Evolutionary conservation across 176 grass and related monocot species (phyloP).

Genomic region (Tillandsia fasciculata): DNA sequence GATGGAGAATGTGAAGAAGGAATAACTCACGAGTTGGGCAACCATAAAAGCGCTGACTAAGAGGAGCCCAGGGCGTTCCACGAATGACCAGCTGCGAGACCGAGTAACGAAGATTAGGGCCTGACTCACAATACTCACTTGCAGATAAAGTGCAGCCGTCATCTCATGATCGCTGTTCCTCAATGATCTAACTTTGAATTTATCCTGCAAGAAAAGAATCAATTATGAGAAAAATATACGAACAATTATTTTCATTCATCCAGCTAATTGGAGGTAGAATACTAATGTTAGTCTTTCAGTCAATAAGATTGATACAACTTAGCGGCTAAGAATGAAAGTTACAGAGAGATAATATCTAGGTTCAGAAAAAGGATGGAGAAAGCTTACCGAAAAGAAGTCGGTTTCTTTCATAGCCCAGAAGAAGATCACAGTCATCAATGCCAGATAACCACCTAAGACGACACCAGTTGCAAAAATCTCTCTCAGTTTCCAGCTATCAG

Average conservation of each 20-base stretch:
- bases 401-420: conserved; percentile 3
- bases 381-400: background rate
- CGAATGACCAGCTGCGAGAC: background rate
- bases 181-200: background rate
- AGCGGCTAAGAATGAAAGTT: background rate
- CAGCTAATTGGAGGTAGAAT: too few species aligned
- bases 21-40: background rate
- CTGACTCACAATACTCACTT: conserved; percentile 1
- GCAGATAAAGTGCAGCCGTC: background rate
- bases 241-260: background rate
- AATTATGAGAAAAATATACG: background rate
- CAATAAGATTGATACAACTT: background rate
- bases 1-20: background rate
- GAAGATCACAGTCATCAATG: conserved; percentile 1
- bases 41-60: background rate
- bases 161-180: background rate
- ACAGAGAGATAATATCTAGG: background rate
- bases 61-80: conserved; percentile 1
- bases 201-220: background rate
- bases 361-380: background rate
- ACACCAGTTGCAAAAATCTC: background rate
- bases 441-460: background rate
- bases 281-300: too few species aligned
- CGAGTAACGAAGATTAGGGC: background rate
- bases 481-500: background rate